Percentiles rank a stretch among this genome's conserved stretches.
Evolutionary conservation across 768 basidiomycete species (phyloP).

Genomic region (Boletellus sp.): DNA sequence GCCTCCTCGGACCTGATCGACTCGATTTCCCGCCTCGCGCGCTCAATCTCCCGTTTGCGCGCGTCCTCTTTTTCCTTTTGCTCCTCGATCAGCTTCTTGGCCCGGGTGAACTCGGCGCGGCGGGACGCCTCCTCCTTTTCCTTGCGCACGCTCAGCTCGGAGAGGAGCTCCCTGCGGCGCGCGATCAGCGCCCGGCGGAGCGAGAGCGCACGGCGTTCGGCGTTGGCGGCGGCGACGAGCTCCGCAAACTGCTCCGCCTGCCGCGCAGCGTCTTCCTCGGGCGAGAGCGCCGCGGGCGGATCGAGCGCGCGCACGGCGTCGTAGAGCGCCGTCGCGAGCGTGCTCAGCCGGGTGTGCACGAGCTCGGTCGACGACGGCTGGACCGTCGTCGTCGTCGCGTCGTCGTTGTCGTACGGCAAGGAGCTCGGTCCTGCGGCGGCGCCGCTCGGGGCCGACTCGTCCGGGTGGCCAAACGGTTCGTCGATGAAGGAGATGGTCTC

Average conservation of each 20-base stretch:
- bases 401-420: slow-evolving; percentile 33
- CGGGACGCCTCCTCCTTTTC: slow-evolving; percentile 85
- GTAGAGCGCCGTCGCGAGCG: slow-evolving; percentile 71
- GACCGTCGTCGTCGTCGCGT: slow-evolving; percentile 46
- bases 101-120: slow-evolving; percentile 62
- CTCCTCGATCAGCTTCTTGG: slow-evolving; percentile 68
- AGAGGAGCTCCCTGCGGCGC: slow-evolving; percentile 78
- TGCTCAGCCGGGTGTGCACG: slow-evolving; percentile 73
- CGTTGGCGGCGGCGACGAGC: slow-evolving; percentile 61
- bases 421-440: slow-evolving; percentile 19
- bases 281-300: slow-evolving; percentile 34
- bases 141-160: slow-evolving; percentile 78
- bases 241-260: slow-evolving; percentile 54
- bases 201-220: slow-evolving; percentile 74
- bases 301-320: slow-evolving; percentile 60
- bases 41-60: slow-evolving; percentile 69
- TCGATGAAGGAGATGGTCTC: slow-evolving; percentile 84
- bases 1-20: slow-evolving; percentile 64
- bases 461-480: slow-evolving; percentile 55
- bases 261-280: slow-evolving; percentile 39
- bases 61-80: slow-evolving; percentile 59
- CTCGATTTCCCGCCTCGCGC: slow-evolving; percentile 66
- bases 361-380: slow-evolving; percentile 73
- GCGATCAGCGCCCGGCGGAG: slow-evolving; percentile 79
- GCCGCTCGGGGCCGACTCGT: slow-evolving; percentile 23